phyloP scores from a whole-genome alignment of 148 eudicot genomes.

The Cornus florida region DNA sequence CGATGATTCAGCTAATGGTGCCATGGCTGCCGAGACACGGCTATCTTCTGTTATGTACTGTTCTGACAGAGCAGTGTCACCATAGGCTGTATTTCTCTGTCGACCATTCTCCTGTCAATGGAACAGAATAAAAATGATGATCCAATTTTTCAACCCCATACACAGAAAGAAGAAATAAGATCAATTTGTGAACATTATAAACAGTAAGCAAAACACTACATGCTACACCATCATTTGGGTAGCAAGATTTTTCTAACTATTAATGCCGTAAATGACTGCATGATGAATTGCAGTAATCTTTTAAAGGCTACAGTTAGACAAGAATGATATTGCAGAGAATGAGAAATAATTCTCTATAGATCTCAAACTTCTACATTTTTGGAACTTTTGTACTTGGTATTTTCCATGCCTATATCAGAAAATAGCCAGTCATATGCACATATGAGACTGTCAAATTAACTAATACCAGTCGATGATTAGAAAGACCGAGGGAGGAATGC shows the following conservation, averaged over 20 bases:
- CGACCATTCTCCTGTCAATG: conserved; percentile 60
- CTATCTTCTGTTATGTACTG: conserved; percentile 39
- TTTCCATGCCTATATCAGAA: background rate
- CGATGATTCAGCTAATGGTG: conserved; percentile 47
- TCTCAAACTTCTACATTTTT: background rate
- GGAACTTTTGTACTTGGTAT: too few relatives aligned
- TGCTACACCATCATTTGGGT: conserved; percentile 6
- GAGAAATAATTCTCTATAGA: background rate
- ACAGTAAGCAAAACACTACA: background rate
- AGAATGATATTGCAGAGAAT: background rate
- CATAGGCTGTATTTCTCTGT: conserved; percentile 30
- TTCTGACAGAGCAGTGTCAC: conserved; percentile 34
- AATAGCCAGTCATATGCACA: background rate
- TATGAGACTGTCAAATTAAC: background rate
- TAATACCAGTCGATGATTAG: background rate
- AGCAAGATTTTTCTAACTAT: background rate
- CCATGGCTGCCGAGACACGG: conserved; percentile 33
- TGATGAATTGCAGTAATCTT: background rate
- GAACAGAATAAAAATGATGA: background rate
- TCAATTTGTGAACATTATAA: background rate
- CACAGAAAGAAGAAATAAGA: background rate
- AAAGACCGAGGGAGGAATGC: background rate
- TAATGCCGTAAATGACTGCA: background rate
- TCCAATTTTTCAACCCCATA: background rate
- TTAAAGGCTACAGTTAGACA: background rate